Conservation (phyloP, 108 stramenopile species). For the Nitzschia sp. region DNA sequence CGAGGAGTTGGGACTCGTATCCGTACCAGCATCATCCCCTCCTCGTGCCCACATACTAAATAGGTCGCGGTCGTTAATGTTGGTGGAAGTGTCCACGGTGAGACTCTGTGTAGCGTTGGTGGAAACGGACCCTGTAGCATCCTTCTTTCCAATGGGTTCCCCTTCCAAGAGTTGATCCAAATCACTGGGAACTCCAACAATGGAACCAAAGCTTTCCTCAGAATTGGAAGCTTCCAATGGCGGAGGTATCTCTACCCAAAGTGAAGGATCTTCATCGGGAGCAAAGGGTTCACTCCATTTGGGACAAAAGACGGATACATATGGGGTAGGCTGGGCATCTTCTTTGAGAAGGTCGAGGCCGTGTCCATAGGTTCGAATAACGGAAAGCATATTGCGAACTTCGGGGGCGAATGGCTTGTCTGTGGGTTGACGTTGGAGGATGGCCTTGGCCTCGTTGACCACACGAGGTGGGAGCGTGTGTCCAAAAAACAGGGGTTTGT, state of each 20-base stretch:
- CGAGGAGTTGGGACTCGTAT: background rate
- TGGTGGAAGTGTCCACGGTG: constrained; percentile 5
- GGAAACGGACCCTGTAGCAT: constrained; percentile 1
- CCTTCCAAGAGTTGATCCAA: background rate
- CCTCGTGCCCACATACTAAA: constrained; percentile 64
- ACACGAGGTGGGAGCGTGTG: constrained; percentile 66
- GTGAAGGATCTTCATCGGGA: background rate
- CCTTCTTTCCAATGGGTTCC: background rate
- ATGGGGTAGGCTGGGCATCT: constrained; percentile 20
- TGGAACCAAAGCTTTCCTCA: background rate
- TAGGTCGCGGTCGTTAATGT: constrained; percentile 48
- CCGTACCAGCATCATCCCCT: constrained; percentile 23
- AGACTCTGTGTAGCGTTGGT: background rate
- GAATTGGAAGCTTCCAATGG: background rate
- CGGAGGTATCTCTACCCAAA: background rate
- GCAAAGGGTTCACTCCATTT: constrained; percentile 35
- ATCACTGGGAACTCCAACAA: background rate
- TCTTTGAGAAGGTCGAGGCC: constrained; percentile 39
- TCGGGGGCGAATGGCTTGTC: constrained; percentile 39
- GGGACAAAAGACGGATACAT: constrained; percentile 35
- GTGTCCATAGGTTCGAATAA: constrained; percentile 72
- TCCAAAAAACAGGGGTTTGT: constrained; percentile 86
- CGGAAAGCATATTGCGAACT: constrained; percentile 68
- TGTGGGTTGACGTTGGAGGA: constrained; percentile 26
- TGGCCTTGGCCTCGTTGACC: constrained; percentile 53